phyloP scores from a whole-genome alignment of 768 basidiomycete species.

The Trametes cinnabarina region DNA sequence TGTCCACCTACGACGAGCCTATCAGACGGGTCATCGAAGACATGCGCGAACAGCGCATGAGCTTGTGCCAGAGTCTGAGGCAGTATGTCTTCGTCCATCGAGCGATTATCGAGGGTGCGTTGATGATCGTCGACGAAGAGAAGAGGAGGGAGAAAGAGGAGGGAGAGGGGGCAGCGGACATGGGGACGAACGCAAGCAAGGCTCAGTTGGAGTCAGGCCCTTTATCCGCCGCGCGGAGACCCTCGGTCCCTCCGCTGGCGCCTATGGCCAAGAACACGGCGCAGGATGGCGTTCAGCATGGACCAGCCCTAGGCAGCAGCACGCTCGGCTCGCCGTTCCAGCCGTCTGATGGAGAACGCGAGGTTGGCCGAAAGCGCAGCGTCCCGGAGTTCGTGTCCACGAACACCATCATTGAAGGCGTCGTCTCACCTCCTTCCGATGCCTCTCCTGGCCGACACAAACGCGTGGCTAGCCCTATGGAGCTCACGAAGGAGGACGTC shows the following conservation, averaged over 20 bases:
- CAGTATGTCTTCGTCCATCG: slow-evolving; percentile 95
- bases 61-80: slow-evolving; percentile 87
- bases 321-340: slow-evolving; percentile 13
- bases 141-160: slow-evolving; percentile 36
- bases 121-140: slow-evolving; percentile 77
- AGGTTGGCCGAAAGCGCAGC: slow-evolving; percentile 17
- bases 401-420: slow-evolving; percentile 11
- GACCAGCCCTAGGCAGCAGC: neutral
- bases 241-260: slow-evolving; percentile 13
- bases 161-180: slow-evolving; percentile 21
- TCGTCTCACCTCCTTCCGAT: slow-evolving; percentile 1
- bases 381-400: slow-evolving; percentile 14
- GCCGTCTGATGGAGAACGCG: slow-evolving; percentile 1
- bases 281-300: neutral
- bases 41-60: slow-evolving; percentile 96
- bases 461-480: slow-evolving; percentile 70
- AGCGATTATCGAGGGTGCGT: slow-evolving; percentile 76
- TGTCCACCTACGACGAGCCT: slow-evolving; percentile 71
- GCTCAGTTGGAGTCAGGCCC: slow-evolving; percentile 25
- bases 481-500: slow-evolving; percentile 59
- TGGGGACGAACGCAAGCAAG: slow-evolving; percentile 6
- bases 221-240: neutral
- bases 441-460: slow-evolving; percentile 43
- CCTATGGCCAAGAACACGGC: slow-evolving; percentile 9
- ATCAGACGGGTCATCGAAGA: slow-evolving; percentile 83